Evolutionary conservation across 1,284 basidiomycete genomes (phyloP).

Genomic region (Moesziomyces sp.): DNA sequence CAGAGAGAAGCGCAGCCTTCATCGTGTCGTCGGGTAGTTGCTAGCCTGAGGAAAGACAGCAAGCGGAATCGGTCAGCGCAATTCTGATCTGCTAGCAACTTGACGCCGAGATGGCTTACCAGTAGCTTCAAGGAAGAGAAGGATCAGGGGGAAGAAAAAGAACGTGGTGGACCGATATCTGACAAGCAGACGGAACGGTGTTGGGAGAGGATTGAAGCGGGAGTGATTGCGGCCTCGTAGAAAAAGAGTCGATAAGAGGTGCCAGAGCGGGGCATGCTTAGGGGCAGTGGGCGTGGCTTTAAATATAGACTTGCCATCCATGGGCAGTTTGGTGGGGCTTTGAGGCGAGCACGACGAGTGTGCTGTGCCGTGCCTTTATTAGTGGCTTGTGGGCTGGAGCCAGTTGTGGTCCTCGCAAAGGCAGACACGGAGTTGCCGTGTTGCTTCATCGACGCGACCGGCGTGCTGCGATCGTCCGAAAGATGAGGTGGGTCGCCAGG

Average conservation of each 20-base stretch:
- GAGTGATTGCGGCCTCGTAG: neutral
- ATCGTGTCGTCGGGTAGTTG: conserved; percentile 4
- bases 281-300: neutral
- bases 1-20: conserved; percentile 33
- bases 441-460: too few relatives aligned
- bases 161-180: conserved; percentile 13
- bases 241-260: neutral
- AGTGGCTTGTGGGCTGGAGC: neutral
- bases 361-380: neutral
- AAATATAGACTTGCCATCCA: neutral
- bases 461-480: neutral
- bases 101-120: neutral
- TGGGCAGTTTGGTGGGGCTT: neutral
- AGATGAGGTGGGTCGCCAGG: neutral
- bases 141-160: conserved; percentile 2
- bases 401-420: neutral
- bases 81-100: neutral
- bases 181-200: conserved; percentile 22
- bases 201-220: neutral
- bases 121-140: neutral
- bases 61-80: neutral
- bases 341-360: neutral
- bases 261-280: neutral
- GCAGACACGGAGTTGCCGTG: too few relatives aligned
- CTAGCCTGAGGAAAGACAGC: neutral